phyloP scores from a whole-genome alignment of 345 rosid genomes.

The Leavenworthia alabamica region DNA sequence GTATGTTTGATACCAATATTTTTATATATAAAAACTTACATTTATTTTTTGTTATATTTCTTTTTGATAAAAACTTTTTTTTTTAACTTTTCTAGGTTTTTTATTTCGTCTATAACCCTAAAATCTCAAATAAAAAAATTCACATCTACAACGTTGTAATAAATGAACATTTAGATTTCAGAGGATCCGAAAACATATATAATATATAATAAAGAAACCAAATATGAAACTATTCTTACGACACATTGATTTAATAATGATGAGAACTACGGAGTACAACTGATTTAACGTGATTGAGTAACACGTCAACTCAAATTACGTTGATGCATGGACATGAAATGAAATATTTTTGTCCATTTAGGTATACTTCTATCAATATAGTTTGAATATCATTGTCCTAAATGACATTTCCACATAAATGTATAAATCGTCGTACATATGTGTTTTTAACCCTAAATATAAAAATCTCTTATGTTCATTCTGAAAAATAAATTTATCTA shows the following conservation, averaged over 20 bases:
- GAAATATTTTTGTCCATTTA: constrained; percentile 18
- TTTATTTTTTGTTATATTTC: too few relatives aligned
- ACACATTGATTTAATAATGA: constrained; percentile 23
- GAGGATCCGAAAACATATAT: not conserved
- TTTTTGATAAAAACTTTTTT: too few relatives aligned
- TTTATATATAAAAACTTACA: too few relatives aligned
- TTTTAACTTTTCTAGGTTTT: too few relatives aligned
- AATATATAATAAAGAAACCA: not conserved
- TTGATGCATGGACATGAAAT: constrained; percentile 15
- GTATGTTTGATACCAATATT: too few relatives aligned
- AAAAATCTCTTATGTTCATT: not conserved
- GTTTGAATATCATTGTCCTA: constrained; percentile 11
- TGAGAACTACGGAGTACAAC: constrained; percentile 18
- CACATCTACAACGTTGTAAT: too few relatives aligned
- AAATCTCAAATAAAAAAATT: too few relatives aligned
- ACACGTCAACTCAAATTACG: constrained; percentile 20
- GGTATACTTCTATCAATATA: constrained; percentile 9
- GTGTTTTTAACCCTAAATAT: not conserved
- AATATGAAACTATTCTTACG: constrained; percentile 2
- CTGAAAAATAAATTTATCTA: not conserved
- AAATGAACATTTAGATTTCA: too few relatives aligned
- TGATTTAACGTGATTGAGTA: not conserved
- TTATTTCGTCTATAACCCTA: too few relatives aligned
- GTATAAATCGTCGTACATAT: constrained; percentile 4
- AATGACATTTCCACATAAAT: not conserved